phyloP scores from a whole-genome alignment of 2,329 filamentous ascomycete species.

The Teratosphaeria nubilosa region DNA sequence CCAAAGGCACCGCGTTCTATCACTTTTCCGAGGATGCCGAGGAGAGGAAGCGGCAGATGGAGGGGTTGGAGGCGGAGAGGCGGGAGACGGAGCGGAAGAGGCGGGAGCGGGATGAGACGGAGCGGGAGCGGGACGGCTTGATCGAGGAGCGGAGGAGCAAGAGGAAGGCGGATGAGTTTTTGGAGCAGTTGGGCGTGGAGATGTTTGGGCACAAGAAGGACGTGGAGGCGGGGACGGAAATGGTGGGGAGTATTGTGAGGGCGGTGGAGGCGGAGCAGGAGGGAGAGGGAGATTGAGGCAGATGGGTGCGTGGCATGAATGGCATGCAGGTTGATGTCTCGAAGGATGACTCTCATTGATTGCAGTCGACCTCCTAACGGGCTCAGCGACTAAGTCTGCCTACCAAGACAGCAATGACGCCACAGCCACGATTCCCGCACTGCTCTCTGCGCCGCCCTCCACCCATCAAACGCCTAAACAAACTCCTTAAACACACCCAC shows the following conservation, averaged over 20 bases:
- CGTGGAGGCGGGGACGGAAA: neutral
- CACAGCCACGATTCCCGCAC: too few species aligned
- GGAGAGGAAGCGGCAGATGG: slow-evolving; percentile 63
- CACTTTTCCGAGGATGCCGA: slow-evolving; percentile 72
- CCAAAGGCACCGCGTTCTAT: slow-evolving; percentile 85
- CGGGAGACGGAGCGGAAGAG: slow-evolving; percentile 57
- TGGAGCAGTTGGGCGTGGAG: slow-evolving; percentile 46
- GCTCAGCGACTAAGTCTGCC: too few species aligned
- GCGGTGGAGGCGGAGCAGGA: slow-evolving; percentile 4
- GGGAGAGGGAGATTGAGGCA: slow-evolving; percentile 3
- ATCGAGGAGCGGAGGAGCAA: slow-evolving; percentile 34
- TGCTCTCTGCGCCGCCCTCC: too few species aligned
- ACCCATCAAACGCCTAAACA: too few species aligned
- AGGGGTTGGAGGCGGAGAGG: slow-evolving; percentile 54
- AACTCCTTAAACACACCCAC: too few species aligned
- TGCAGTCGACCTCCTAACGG: too few species aligned
- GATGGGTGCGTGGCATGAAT: neutral
- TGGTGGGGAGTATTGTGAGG: slow-evolving; percentile 1
- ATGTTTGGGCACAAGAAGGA: slow-evolving; percentile 8
- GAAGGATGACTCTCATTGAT: too few species aligned
- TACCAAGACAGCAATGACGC: too few species aligned
- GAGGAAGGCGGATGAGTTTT: slow-evolving; percentile 62
- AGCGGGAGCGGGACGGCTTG: slow-evolving; percentile 46
- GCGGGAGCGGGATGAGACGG: slow-evolving; percentile 47
- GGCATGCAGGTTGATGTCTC: too few species aligned